A percentile compares a stretch with the other conserved stretches of the same genome.
Conservation (phyloP, 2,329 filamentous ascomycete genomes). For the Lecanicillium sp. region DNA sequence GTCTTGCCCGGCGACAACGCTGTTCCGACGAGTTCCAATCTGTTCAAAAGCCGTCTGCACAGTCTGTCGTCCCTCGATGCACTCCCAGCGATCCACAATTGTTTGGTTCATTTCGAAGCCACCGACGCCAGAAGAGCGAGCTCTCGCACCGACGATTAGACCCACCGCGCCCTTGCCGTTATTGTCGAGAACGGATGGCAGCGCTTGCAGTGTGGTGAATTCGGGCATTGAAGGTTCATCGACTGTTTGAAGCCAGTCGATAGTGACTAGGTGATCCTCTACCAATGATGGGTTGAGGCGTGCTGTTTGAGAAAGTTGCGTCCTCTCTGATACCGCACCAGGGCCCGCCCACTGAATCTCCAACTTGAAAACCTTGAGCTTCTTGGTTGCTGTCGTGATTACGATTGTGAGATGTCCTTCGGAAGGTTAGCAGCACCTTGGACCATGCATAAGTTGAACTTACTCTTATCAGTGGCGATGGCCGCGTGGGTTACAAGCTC, state of each 20-base stretch:
- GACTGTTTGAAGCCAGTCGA: conserved; percentile 50
- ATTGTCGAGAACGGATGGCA: conserved; percentile 59
- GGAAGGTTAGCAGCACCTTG: conserved; percentile 22
- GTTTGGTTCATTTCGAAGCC: conserved; percentile 62
- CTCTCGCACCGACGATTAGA: conserved; percentile 68
- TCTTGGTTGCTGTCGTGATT: conserved; percentile 62
- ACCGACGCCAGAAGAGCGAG: conserved; percentile 47
- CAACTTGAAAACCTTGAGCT: conserved; percentile 68
- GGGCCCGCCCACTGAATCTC: conserved; percentile 66
- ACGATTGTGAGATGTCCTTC: conserved; percentile 54
- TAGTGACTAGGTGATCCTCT: conserved; percentile 51
- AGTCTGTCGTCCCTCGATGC: conserved; percentile 60
- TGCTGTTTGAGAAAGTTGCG: conserved; percentile 39
- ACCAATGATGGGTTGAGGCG: conserved; percentile 47
- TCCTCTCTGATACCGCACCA: conserved; percentile 46
- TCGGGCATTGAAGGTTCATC: conserved; percentile 50
- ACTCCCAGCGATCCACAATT: conserved; percentile 77
- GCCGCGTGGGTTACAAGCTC: conserved; percentile 77
- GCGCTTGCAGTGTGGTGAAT: conserved; percentile 68
- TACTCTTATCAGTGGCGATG: conserved; percentile 68
- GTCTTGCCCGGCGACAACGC: conserved; percentile 27
- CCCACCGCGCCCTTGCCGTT: conserved; percentile 51
- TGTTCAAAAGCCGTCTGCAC: conserved; percentile 75
- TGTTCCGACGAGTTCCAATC: conserved; percentile 57
- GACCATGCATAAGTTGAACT: conserved; percentile 17